Conservation (phyloP, 495 filamentous ascomycete species). For the Aspergillus nanangensis region DNA sequence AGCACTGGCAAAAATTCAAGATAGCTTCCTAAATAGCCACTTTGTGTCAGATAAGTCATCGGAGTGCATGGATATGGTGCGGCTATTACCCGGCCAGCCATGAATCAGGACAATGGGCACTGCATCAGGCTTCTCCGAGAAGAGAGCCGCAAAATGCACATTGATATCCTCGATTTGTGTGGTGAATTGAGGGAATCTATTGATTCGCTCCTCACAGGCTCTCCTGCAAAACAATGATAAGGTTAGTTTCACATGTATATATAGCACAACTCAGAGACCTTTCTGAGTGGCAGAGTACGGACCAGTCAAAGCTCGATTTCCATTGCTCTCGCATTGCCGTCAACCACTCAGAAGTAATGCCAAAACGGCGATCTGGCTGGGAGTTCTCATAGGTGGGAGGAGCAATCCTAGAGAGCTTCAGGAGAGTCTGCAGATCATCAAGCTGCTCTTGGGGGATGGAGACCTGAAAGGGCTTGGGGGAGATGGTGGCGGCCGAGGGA, state of each 20-base stretch:
- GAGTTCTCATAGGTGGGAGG: slow-evolving; percentile 47
- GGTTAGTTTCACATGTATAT: too few relatives aligned
- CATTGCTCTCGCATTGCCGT: slow-evolving; percentile 47
- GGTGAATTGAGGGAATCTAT: slow-evolving; percentile 60
- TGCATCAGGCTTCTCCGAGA: slow-evolving; percentile 55
- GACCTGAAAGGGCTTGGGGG: slow-evolving; percentile 33
- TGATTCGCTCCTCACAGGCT: slow-evolving; percentile 50
- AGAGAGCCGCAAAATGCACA: slow-evolving; percentile 61
- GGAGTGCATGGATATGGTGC: not conserved
- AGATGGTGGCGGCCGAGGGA: slow-evolving; percentile 17
- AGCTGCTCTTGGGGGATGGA: slow-evolving; percentile 41
- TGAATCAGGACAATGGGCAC: slow-evolving; percentile 57
- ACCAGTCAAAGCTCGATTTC: slow-evolving; percentile 45
- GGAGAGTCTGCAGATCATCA: slow-evolving; percentile 42
- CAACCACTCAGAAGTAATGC: slow-evolving; percentile 56
- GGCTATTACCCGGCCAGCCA: slow-evolving; percentile 52
- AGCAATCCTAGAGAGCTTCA: slow-evolving; percentile 48
- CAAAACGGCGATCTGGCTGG: slow-evolving; percentile 42
- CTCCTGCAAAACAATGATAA: slow-evolving; percentile 43
- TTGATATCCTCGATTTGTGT: slow-evolving; percentile 42
- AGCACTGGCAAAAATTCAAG: slow-evolving; percentile 36
- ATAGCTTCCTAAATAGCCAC: slow-evolving; percentile 11
- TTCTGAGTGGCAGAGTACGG: too few relatives aligned
- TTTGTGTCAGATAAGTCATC: not conserved
- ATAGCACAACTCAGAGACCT: too few relatives aligned